Percentiles rank a stretch among this genome's conserved stretches.
Conservation (phyloP, 768 basidiomycete species). For the Auricularia sp. region DNA sequence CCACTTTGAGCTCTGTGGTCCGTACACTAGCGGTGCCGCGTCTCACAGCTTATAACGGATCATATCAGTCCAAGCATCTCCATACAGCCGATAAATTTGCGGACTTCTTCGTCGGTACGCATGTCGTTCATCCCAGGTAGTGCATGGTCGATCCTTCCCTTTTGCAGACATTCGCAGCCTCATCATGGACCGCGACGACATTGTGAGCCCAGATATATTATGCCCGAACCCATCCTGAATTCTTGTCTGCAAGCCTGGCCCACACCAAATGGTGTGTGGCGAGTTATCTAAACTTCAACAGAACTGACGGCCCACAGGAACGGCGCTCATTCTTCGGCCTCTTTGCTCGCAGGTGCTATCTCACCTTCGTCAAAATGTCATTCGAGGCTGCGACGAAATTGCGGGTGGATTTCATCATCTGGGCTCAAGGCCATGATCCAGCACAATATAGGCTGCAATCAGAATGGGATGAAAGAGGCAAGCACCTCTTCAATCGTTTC, state of each 20-base stretch:
- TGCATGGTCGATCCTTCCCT: not conserved
- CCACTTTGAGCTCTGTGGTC: constrained; percentile 35
- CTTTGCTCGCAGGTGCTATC: constrained; percentile 67
- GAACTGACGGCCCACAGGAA: constrained; percentile 28
- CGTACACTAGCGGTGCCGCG: constrained; percentile 2
- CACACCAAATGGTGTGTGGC: constrained; percentile 7
- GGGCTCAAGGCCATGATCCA: constrained; percentile 41
- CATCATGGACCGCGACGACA: constrained; percentile 50
- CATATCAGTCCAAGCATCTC: constrained; percentile 38
- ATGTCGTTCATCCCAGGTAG: too few species aligned
- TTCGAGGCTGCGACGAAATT: constrained; percentile 62
- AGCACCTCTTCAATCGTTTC: not conserved
- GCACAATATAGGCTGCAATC: constrained; percentile 36
- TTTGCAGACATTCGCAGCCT: constrained; percentile 44
- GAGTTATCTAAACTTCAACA: not conserved
- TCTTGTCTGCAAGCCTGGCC: not conserved
- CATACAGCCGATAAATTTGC: constrained; percentile 49
- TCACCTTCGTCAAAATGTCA: constrained; percentile 67
- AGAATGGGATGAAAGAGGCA: constrained; percentile 27
- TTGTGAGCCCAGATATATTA: constrained; percentile 24
- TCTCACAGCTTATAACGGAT: constrained; percentile 4
- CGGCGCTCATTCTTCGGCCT: constrained; percentile 74
- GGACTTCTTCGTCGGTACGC: constrained; percentile 39
- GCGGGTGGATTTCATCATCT: constrained; percentile 54
- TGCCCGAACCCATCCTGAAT: too few species aligned